phyloP scores from a whole-genome alignment of 2,329 filamentous ascomycete species.

The Xylariomycetidae sp. region DNA sequence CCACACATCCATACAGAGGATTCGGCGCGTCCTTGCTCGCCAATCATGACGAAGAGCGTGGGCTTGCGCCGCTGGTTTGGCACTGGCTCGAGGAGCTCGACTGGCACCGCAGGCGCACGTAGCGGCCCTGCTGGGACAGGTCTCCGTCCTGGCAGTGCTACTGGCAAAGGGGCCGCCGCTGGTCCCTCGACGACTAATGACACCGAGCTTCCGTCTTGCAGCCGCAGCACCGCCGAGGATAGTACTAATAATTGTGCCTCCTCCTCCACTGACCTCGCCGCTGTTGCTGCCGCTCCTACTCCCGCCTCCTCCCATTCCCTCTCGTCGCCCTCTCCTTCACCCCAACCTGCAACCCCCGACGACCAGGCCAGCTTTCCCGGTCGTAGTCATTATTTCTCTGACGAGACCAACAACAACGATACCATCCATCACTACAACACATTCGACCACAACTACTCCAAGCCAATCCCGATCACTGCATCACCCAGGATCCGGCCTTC shows the following conservation, averaged over 20 bases:
- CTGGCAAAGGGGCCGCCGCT: too few relatives aligned
- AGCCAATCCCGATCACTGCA: slow-evolving; percentile 28
- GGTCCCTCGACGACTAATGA: slow-evolving; percentile 18
- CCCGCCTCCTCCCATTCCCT: slow-evolving; percentile 33
- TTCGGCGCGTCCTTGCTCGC: too few relatives aligned
- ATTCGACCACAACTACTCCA: slow-evolving; percentile 16
- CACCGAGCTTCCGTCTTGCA: slow-evolving; percentile 20
- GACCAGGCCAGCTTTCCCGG: slow-evolving; percentile 23
- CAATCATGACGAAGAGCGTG: background rate
- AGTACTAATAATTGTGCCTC: slow-evolving; percentile 8
- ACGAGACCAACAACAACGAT: too few relatives aligned
- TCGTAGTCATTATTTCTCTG: slow-evolving; percentile 22
- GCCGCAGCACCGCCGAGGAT: slow-evolving; percentile 20
- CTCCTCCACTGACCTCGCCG: slow-evolving; percentile 8
- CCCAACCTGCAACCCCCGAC: slow-evolving; percentile 37
- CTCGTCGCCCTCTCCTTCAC: slow-evolving; percentile 29
- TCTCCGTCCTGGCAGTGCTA: too few relatives aligned
- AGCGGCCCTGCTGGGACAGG: slow-evolving; percentile 1
- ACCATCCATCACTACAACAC: slow-evolving; percentile 3
- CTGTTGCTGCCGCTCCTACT: slow-evolving; percentile 18
- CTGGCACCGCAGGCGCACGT: background rate
- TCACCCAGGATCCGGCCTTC: slow-evolving; percentile 19
- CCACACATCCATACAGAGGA: too few relatives aligned
- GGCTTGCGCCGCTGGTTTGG: slow-evolving; percentile 1
- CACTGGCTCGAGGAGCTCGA: background rate